Percentiles rank a stretch among this genome's conserved stretches.
Evolutionary conservation across 1,284 basidiomycete species (phyloP).

Genomic region (Heterobasidion irregulare): DNA sequence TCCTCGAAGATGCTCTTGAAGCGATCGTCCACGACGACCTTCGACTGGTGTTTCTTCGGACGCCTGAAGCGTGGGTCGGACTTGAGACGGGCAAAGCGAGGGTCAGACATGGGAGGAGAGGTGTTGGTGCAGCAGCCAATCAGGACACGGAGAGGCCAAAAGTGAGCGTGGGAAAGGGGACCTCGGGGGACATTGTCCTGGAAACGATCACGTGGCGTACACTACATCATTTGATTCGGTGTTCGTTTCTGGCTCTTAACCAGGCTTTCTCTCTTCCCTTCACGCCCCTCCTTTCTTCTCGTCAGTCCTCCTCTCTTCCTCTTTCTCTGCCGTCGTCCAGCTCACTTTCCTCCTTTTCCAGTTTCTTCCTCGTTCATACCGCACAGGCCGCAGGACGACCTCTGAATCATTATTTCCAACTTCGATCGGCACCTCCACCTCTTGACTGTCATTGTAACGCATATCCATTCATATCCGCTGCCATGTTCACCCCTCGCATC

Average conservation of each 20-base stretch:
- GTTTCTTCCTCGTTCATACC: conserved; percentile 7
- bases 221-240: conserved; percentile 10
- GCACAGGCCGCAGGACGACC: conserved; percentile 28
- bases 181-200: not conserved
- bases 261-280: conserved; percentile 11
- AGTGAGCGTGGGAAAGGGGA: not conserved
- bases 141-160: conserved; percentile 2
- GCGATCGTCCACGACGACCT: conserved; percentile 89
- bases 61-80: conserved; percentile 91
- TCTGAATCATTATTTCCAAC: conserved; percentile 16
- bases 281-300: conserved; percentile 25
- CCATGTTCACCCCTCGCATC: conserved; percentile 37
- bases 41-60: conserved; percentile 73
- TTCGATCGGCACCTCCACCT: conserved; percentile 12
- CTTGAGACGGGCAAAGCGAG: conserved; percentile 81
- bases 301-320: conserved; percentile 13
- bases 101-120: conserved; percentile 55
- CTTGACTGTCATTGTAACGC: conserved; percentile 3
- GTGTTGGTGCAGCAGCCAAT: not conserved
- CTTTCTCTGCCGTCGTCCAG: not conserved
- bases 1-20: conserved; percentile 78
- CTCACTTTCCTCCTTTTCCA: conserved; percentile 12
- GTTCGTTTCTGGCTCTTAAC: conserved; percentile 13
- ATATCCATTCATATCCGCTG: conserved; percentile 5
- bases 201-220: conserved; percentile 1